These are phyloP conservation scores for Globisporangium paddicum DNA, from an alignment of 352 stramenopile genomes.

Conservation along the genomic window DNA sequence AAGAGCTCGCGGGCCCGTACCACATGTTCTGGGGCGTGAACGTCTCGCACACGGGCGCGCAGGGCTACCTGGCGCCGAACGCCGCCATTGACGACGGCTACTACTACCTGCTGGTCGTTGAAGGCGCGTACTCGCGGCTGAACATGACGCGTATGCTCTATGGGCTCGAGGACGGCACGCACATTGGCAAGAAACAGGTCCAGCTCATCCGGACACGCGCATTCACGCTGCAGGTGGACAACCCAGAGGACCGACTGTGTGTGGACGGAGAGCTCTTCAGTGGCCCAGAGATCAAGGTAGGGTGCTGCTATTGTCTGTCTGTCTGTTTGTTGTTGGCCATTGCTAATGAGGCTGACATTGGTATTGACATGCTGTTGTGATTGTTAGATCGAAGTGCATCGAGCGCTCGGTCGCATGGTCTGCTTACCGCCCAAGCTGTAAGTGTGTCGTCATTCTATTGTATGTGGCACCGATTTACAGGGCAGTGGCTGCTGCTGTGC, in stretches of 20 bases:
- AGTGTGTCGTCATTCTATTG: neutral
- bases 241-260: constrained; percentile 39
- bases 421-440: constrained; percentile 16
- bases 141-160: constrained; percentile 42
- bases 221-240: constrained; percentile 34
- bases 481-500: neutral
- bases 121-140: constrained; percentile 29
- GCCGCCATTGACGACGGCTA: constrained; percentile 51
- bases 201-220: constrained; percentile 57
- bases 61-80: constrained; percentile 39
- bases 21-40: constrained; percentile 65
- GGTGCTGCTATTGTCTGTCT: neutral
- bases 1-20: constrained; percentile 42
- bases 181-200: constrained; percentile 35
- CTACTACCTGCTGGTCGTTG: constrained; percentile 57
- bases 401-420: constrained; percentile 37
- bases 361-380: neutral
- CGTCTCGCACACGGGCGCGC: constrained; percentile 38
- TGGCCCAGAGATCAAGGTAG: constrained; percentile 38
- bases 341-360: neutral
- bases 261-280: constrained; percentile 59
- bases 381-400: constrained; percentile 30
- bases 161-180: constrained; percentile 44
- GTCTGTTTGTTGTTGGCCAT: neutral
- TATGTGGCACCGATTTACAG: neutral